A percentile compares a stretch with the other conserved stretches of the same genome.
Conservation (phyloP, 2,329 filamentous ascomycete species). For the Arthrobotrys sinensis region DNA sequence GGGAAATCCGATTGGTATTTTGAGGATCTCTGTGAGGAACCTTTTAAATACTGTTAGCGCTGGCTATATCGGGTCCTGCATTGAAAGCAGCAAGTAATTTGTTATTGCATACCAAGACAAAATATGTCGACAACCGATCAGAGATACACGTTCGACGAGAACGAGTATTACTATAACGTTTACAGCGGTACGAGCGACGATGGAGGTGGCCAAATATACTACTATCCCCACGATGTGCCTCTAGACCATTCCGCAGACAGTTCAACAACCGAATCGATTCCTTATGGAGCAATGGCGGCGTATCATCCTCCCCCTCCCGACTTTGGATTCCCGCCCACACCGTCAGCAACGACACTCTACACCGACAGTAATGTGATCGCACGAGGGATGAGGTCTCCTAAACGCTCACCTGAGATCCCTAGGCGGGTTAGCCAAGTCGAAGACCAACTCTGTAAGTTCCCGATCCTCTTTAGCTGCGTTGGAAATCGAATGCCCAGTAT, state of each 20-base stretch:
- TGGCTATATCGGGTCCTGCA: slow-evolving; percentile 17
- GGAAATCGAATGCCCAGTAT: slow-evolving; percentile 8
- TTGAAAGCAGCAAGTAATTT: slow-evolving; percentile 36
- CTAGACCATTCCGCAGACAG: slow-evolving; percentile 40
- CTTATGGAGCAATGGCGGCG: slow-evolving; percentile 37
- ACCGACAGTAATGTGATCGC: slow-evolving; percentile 53
- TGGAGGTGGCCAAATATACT: slow-evolving; percentile 49
- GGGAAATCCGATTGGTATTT: slow-evolving; percentile 26
- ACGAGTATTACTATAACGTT: slow-evolving; percentile 58
- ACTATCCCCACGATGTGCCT: slow-evolving; percentile 42
- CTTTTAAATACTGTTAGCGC: slow-evolving; percentile 29
- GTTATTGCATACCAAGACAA: slow-evolving; percentile 11
- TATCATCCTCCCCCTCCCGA: slow-evolving; percentile 51
- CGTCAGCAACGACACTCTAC: slow-evolving; percentile 54
- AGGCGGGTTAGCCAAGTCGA: slow-evolving; percentile 53
- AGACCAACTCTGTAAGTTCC: slow-evolving; percentile 57
- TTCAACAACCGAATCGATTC: slow-evolving; percentile 44
- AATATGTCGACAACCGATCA: slow-evolving; percentile 48
- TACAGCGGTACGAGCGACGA: slow-evolving; percentile 48
- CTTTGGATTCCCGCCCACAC: slow-evolving; percentile 58
- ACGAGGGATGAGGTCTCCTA: slow-evolving; percentile 56
- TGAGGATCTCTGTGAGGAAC: neutral
- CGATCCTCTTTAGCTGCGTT: slow-evolving; percentile 14
- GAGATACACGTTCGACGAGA: slow-evolving; percentile 55
- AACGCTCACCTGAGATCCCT: slow-evolving; percentile 53